These are phyloP conservation scores for Vitis hybrid DNA, from an alignment of 177 flowering plant species.

Conservation along the genomic window DNA sequence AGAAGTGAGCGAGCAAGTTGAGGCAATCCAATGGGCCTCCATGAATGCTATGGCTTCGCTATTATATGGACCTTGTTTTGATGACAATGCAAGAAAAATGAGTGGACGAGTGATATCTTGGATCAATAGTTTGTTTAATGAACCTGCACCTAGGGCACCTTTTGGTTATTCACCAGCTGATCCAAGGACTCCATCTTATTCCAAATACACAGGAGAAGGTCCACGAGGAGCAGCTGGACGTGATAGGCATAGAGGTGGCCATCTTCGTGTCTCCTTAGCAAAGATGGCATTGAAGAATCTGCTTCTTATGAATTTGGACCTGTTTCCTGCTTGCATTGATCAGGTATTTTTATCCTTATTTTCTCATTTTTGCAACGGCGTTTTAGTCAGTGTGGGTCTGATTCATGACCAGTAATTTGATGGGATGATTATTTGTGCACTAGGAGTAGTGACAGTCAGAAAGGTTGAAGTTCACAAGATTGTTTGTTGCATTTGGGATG, in stretches of 20 bases:
- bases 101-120: conserved; percentile 91
- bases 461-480: background rate
- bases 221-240: conserved; percentile 73
- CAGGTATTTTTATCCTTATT: conserved; percentile 52
- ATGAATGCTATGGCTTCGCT: conserved; percentile 98
- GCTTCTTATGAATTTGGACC: conserved; percentile 90
- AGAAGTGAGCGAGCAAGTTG: conserved; percentile 88
- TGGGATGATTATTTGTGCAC: background rate
- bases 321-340: conserved; percentile 99
- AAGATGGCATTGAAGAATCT: conserved; percentile 93
- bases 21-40: conserved; percentile 98
- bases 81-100: conserved; percentile 98
- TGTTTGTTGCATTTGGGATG: too few species aligned
- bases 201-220: conserved; percentile 73
- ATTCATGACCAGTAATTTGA: background rate
- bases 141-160: conserved; percentile 86
- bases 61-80: conserved; percentile 95
- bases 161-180: conserved; percentile 99
- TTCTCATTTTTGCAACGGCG: background rate
- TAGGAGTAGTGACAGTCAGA: too few species aligned
- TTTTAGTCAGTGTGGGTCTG: background rate
- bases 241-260: conserved; percentile 82
- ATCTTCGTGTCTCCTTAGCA: conserved; percentile 79
- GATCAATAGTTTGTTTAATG: conserved; percentile 91
- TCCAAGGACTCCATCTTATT: conserved; percentile 96